A percentile compares a stretch with the other conserved stretches of the same genome.
Evolutionary conservation across 805 yeast genomes (phyloP).

Genomic region (Candida nitratophila): DNA sequence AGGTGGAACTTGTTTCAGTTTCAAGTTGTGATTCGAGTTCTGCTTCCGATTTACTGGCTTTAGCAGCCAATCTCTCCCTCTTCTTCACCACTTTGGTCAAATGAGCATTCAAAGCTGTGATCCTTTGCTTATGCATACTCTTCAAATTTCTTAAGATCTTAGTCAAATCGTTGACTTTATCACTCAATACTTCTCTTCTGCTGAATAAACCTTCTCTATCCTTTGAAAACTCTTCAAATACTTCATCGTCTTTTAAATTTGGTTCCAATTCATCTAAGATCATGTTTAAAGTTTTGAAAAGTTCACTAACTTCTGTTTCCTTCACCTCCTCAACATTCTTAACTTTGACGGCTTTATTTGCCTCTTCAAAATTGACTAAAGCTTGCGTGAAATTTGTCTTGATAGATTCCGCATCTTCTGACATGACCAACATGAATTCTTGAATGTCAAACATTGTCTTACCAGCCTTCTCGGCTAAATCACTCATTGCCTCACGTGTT

Average conservation of each 20-base stretch:
- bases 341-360: slow-evolving; percentile 36
- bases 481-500: slow-evolving; percentile 34
- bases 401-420: slow-evolving; percentile 36
- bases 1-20: not conserved
- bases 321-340: slow-evolving; percentile 17
- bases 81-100: slow-evolving; percentile 11
- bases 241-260: slow-evolving; percentile 16
- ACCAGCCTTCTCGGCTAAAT: slow-evolving; percentile 16
- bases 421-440: slow-evolving; percentile 35
- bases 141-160: slow-evolving; percentile 10
- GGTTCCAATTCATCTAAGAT: slow-evolving; percentile 24
- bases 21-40: slow-evolving; percentile 1
- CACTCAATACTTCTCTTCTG: slow-evolving; percentile 15
- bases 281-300: slow-evolving; percentile 17
- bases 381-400: slow-evolving; percentile 35
- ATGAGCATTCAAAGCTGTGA: slow-evolving; percentile 16
- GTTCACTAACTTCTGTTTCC: slow-evolving; percentile 21
- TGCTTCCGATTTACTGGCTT: too few relatives aligned
- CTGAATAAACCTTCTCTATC: slow-evolving; percentile 15
- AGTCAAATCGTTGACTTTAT: slow-evolving; percentile 12
- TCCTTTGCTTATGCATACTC: slow-evolving; percentile 22
- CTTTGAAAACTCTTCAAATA: slow-evolving; percentile 10
- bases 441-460: slow-evolving; percentile 35
- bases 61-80: slow-evolving; percentile 10
- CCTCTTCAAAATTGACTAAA: slow-evolving; percentile 46